phyloP scores from a whole-genome alignment of 2,329 filamentous ascomycete genomes.

The Aureobasidium vineae region DNA sequence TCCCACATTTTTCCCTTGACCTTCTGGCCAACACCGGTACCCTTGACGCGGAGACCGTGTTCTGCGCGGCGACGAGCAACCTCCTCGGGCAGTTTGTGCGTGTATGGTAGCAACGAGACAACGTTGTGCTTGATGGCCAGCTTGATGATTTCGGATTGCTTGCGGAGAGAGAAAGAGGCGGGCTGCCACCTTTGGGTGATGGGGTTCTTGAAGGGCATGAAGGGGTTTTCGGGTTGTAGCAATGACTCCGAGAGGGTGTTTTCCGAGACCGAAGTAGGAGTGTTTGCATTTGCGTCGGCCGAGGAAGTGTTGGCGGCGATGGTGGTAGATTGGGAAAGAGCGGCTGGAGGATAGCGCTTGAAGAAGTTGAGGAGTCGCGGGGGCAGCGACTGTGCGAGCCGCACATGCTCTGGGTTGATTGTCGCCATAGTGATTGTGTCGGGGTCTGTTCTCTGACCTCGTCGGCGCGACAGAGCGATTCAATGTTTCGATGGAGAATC shows the following conservation, averaged over 20 bases:
- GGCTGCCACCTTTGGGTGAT: constrained; percentile 79
- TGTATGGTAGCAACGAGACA: constrained; percentile 37
- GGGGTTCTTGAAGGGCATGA: constrained; percentile 74
- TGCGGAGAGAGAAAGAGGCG: constrained; percentile 76
- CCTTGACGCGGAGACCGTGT: constrained; percentile 80
- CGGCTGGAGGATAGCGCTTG: constrained; percentile 75
- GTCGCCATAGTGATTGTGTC: constrained; percentile 17
- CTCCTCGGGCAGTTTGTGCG: constrained; percentile 51
- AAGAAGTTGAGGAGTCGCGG: constrained; percentile 81
- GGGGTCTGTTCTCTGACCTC: constrained; percentile 2
- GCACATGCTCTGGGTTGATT: constrained; percentile 40
- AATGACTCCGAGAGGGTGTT: constrained; percentile 37
- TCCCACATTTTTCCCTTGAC: constrained; percentile 97
- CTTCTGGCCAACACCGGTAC: constrained; percentile 79
- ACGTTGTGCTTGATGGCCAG: constrained; percentile 62
- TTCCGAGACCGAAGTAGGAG: constrained; percentile 42
- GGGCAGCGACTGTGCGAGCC: constrained; percentile 67
- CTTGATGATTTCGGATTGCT: constrained; percentile 89
- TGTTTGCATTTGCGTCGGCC: constrained; percentile 42
- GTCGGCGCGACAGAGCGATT: constrained; percentile 20
- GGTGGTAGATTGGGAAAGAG: constrained; percentile 44
- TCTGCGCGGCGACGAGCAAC: constrained; percentile 70
- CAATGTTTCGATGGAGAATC: constrained; percentile 15
- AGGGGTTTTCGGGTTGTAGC: constrained; percentile 63
- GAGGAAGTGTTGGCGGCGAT: constrained; percentile 42